Conservation (phyloP, 345 rosid species). For the Populus davidiana region DNA sequence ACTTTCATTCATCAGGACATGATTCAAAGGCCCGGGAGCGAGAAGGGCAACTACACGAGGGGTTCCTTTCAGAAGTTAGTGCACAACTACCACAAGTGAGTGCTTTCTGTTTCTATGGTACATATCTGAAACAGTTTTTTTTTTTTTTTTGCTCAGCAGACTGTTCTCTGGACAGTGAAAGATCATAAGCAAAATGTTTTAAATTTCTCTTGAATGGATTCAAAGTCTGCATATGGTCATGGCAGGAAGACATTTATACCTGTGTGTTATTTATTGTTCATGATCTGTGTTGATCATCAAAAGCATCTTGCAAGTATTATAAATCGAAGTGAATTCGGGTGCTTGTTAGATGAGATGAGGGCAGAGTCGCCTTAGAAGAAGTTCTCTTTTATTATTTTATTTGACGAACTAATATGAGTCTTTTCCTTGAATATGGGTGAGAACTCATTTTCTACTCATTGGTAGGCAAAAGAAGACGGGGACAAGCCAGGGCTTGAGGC, state of each 20-base stretch:
- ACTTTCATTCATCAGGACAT: conserved; percentile 46
- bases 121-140: background rate
- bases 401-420: background rate
- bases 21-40: conserved; percentile 49
- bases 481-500: conserved; percentile 92
- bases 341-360: background rate
- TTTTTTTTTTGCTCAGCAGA: conserved; percentile 8
- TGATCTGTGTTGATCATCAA: background rate
- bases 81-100: conserved; percentile 86
- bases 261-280: no score
- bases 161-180: conserved; percentile 3
- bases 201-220: background rate
- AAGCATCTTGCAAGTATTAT: background rate
- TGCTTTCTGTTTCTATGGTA: background rate
- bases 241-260: no score
- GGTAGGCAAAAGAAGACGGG: conserved; percentile 81
- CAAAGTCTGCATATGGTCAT: background rate
- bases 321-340: background rate
- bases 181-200: background rate
- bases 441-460: conserved; percentile 6
- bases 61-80: conserved; percentile 85
- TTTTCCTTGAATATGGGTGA: background rate
- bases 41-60: conserved; percentile 85
- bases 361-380: no score
- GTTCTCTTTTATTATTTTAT: background rate